A percentile compares a stretch with the other conserved stretches of the same genome.
These are phyloP conservation scores for Populus deltoides DNA, from an alignment of 345 rosid genomes.

Conservation along the genomic window DNA sequence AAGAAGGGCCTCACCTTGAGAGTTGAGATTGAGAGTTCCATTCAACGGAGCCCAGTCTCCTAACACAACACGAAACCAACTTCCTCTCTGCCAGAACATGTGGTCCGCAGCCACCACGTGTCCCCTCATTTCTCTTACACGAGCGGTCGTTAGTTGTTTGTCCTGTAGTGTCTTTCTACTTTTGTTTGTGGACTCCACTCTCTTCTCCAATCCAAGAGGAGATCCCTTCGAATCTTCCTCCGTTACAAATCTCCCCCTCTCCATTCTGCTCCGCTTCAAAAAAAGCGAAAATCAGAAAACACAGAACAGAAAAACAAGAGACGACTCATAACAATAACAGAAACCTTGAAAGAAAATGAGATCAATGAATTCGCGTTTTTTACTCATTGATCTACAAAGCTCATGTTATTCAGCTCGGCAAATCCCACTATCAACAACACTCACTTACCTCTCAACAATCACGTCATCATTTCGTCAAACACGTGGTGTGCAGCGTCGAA, in stretches of 20 bases:
- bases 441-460: constrained; percentile 37
- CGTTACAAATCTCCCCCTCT: background rate
- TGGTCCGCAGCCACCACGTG: constrained; percentile 16
- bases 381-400: constrained; percentile 65
- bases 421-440: constrained; percentile 43
- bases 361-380: constrained; percentile 54
- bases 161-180: constrained; percentile 2
- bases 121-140: background rate
- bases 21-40: constrained; percentile 12
- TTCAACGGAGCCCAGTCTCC: background rate
- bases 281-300: background rate
- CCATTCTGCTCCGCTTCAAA: background rate
- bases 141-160: constrained; percentile 10
- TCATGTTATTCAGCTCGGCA: constrained; percentile 58
- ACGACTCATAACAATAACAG: background rate
- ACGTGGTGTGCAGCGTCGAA: constrained; percentile 42
- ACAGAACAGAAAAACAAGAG: background rate
- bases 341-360: constrained; percentile 35
- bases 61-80: background rate
- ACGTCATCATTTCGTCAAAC: constrained; percentile 67
- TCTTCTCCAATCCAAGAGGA: constrained; percentile 41
- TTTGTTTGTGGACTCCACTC: constrained; percentile 38
- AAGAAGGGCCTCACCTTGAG: background rate
- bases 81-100: background rate
- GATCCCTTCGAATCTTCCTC: constrained; percentile 77